A percentile compares a stretch with the other conserved stretches of the same genome.
phyloP scores from a whole-genome alignment of 768 basidiomycete genomes.

The Tephrocybe sp. region DNA sequence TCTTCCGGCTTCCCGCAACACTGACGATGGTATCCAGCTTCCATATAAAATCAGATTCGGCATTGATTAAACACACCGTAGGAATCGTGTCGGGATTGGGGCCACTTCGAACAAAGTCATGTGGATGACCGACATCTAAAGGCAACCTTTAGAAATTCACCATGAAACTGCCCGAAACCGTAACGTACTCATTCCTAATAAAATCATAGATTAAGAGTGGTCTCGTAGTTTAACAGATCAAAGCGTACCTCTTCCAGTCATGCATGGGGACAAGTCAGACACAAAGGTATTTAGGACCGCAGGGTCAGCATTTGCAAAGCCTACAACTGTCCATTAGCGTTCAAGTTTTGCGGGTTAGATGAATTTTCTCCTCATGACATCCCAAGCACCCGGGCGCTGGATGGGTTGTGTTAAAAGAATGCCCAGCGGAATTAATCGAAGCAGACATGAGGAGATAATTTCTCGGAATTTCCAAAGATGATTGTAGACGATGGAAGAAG shows the following conservation, averaged over 20 bases:
- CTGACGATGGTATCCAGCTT: conserved; percentile 2
- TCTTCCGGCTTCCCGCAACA: conserved; percentile 7
- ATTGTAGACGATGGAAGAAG: conserved; percentile 31
- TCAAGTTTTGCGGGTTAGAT: conserved; percentile 13
- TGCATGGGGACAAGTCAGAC: conserved; percentile 18
- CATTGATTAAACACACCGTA: conserved; percentile 6
- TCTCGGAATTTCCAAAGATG: conserved; percentile 18
- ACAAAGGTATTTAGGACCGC: conserved; percentile 17
- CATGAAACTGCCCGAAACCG: neutral
- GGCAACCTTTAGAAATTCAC: neutral
- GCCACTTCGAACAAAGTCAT: conserved; percentile 5
- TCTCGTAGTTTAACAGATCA: neutral
- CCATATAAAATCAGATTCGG: neutral
- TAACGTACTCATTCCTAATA: conserved; percentile 18
- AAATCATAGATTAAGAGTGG: neutral
- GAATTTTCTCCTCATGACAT: conserved; percentile 26
- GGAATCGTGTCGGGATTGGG: conserved; percentile 3
- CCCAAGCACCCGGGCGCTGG: conserved; percentile 27
- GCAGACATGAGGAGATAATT: conserved; percentile 14
- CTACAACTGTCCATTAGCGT: conserved; percentile 21
- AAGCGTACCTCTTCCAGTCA: conserved; percentile 23
- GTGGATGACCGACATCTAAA: conserved; percentile 5
- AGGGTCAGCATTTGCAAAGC: conserved; percentile 20
- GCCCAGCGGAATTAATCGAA: neutral
- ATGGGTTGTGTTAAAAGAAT: neutral